A percentile compares a stretch with the other conserved stretches of the same genome.
These are phyloP conservation scores for Nothomitra cinnamomea DNA, from an alignment of 2,329 filamentous ascomycete species.

Conservation along the genomic window DNA sequence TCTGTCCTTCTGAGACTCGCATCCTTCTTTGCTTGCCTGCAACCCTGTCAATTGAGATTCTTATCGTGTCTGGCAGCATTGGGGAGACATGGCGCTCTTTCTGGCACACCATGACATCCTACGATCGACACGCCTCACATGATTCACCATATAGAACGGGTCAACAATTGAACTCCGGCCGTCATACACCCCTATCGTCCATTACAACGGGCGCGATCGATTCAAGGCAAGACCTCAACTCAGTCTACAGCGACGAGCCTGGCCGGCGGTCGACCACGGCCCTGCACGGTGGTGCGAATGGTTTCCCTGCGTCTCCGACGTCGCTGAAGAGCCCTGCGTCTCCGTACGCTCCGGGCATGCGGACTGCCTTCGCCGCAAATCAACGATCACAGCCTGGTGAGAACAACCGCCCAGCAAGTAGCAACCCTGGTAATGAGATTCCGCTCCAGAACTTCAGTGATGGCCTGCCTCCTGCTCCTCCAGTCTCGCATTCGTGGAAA, in stretches of 20 bases:
- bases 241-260: constrained; percentile 60
- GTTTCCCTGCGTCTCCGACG: constrained; percentile 41
- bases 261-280: constrained; percentile 34
- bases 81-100: constrained; percentile 7
- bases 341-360: constrained; percentile 80
- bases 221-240: constrained; percentile 69
- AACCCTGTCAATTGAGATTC: neutral
- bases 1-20: neutral
- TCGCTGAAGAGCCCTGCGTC: constrained; percentile 42
- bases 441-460: constrained; percentile 94
- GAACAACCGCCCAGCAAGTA: neutral
- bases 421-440: constrained; percentile 47
- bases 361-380: constrained; percentile 47
- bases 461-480: constrained; percentile 75
- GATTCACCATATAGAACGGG: constrained; percentile 88
- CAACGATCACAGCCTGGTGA: neutral
- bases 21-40: neutral
- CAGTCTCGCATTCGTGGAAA: constrained; percentile 77
- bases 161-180: constrained; percentile 68
- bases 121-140: constrained; percentile 72
- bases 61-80: neutral
- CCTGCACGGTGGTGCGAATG: constrained; percentile 27
- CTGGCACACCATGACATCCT: constrained; percentile 38
- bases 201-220: constrained; percentile 74
- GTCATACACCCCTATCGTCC: constrained; percentile 68